Evolutionary conservation across 2,329 filamentous ascomycete genomes (phyloP), one percentile per base, ranked within the genome.

Genomic region (Pseudocercospora cruenta): DNA sequence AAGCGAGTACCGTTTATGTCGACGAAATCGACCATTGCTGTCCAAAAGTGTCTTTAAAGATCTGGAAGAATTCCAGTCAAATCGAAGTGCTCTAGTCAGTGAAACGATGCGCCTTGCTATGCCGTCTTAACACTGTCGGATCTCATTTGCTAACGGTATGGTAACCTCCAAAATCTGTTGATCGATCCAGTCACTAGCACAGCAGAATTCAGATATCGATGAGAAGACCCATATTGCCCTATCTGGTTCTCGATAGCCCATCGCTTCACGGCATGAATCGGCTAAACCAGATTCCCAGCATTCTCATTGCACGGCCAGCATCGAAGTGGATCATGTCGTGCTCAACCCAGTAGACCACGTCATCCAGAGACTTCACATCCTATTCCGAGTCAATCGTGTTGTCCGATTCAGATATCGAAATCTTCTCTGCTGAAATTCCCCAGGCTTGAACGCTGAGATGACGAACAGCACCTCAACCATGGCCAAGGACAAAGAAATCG

Each of bases 321-420:
- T 28, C 19, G 28, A 53, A 53, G 49, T 53, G 49, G 49, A 26
- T 53, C 49, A 53, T 53, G 49, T 53, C 49, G 49, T 53, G 49
- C 49, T 53, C 24, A 24, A 5, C 49, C 49, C 24, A 14, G 49
- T 26, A 53, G 49, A 53, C 19, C 49, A 16, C 49, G 21, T 53
- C 28, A 53, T 9, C 22, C 7, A 53, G 49, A 53, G 49, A 22
- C 49, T 53, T 53, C 22, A 22, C 49, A 16, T 19, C 49, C 21
- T 53, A 4, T 19, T 10, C 16, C n/a, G 8, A 9, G 2, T 14
- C 14, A 3, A 53, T 2, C 4, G 19, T 49, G 21, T 19, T 49
- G 45, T 6, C 5, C 16, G 16, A 19, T 49, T 9, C 21, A 19
- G n/a, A 49, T n/a, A 7, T 49, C 45, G 7, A 19, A 19, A 19